Evolutionary conservation across 2,329 filamentous ascomycete species (phyloP).

Genomic region (Fusarium austroafricanum): DNA sequence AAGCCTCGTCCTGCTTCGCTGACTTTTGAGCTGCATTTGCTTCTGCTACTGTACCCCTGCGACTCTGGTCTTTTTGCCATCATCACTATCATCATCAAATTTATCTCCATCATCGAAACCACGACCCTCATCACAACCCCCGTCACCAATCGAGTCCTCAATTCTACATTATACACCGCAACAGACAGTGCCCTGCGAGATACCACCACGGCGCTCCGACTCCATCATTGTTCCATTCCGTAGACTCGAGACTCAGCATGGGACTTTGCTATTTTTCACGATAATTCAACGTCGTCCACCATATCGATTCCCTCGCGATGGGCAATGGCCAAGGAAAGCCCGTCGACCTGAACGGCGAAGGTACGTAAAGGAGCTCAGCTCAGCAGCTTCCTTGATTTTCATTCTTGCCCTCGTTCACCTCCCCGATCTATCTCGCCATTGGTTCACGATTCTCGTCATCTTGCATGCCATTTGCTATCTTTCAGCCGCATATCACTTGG

Average conservation of each 20-base stretch:
- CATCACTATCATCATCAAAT: constrained; percentile 8
- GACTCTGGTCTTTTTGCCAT: constrained; percentile 18
- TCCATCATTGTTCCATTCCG: constrained; percentile 40
- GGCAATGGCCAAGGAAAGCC: constrained; percentile 96
- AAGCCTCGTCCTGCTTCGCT: constrained; percentile 39
- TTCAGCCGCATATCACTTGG: constrained; percentile 36
- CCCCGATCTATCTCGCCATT: constrained; percentile 14
- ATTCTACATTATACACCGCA: constrained; percentile 1
- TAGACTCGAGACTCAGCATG: constrained; percentile 45
- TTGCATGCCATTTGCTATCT: constrained; percentile 19
- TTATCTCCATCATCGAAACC: constrained; percentile 1
- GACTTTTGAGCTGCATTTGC: constrained; percentile 37
- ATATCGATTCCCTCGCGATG: constrained; percentile 65
- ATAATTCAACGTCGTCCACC: constrained; percentile 47
- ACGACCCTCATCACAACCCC: background rate
- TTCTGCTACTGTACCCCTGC: constrained; percentile 29
- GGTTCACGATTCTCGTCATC: constrained; percentile 10
- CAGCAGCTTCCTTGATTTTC: background rate
- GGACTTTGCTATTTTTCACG: constrained; percentile 46
- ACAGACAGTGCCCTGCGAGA: constrained; percentile 38
- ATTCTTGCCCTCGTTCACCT: background rate
- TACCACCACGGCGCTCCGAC: constrained; percentile 41
- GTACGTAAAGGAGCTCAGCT: constrained; percentile 59
- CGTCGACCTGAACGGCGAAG: constrained; percentile 91
- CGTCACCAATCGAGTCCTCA: constrained; percentile 2